Conservation (phyloP, 345 rosid species). For the Arabis hirsuta region DNA sequence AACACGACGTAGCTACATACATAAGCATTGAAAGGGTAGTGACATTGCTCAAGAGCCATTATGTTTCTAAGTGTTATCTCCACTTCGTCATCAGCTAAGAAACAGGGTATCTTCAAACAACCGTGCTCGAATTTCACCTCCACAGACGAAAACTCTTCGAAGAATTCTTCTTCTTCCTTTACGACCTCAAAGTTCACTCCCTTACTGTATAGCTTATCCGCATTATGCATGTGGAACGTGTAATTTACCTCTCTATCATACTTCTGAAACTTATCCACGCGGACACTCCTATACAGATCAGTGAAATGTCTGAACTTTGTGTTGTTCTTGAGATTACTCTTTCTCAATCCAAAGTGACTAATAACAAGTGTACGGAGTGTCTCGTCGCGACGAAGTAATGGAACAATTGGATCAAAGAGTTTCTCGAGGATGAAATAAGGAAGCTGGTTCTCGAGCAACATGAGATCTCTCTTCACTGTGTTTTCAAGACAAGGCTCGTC, state of each 20-base stretch:
- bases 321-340: not conserved
- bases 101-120: slow-evolving; percentile 3
- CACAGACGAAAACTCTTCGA: not conserved
- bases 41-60: slow-evolving; percentile 35
- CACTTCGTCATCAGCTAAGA: not conserved
- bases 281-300: not conserved
- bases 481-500: not conserved
- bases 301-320: not conserved
- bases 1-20: slow-evolving; percentile 4
- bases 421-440: slow-evolving; percentile 30
- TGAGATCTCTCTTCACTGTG: not conserved
- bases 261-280: not conserved
- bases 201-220: not conserved
- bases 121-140: not conserved
- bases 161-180: too few relatives aligned
- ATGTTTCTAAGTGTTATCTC: slow-evolving; percentile 11
- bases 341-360: too few relatives aligned
- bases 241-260: not conserved
- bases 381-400: not conserved
- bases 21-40: not conserved
- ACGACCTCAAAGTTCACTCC: slow-evolving; percentile 16
- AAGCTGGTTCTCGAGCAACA: slow-evolving; percentile 33
- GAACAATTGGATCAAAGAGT: not conserved
- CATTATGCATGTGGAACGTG: not conserved
- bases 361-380: not conserved